Base-by-base conservation (phyloP, 2,329 filamentous ascomycete species). In the Dendrostoma leiphaemia region DNA sequence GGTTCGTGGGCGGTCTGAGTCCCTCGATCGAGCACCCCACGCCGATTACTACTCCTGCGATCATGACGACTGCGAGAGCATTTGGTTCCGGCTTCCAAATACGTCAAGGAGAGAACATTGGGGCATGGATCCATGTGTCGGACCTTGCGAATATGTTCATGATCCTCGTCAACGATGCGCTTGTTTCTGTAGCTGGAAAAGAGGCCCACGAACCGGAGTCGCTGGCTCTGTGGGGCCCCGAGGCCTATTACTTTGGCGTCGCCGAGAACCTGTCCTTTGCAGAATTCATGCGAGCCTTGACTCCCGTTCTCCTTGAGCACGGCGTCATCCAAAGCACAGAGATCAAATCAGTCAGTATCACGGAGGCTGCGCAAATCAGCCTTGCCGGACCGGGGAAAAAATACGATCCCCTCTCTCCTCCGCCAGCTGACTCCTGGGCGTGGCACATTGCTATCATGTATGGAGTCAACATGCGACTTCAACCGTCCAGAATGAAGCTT, bases 191-290 rank as follows among this genome's bases (percentile, higher is more conserved):
- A 3, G 45, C 54, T 3, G 51, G 54, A n/a, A 38, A 48, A 13
- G 57, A 57, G 9, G 19, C 54, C 53, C 3, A 40, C 37, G 40
- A 34, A 26, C 29, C 35, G 0, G 38, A 44, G 2, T 37, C 23
- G 23, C 29, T 49, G 12, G 49, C 56, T n/a, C 17, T 60, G 5
- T 61, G 59, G 59, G 59, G 59, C 12, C 57, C 43, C 6, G 54
- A 57, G 21, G 60, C 60, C 2, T 61, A 62, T 37, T 62, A 62
- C 49, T 62, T 62, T 23, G 53, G 40, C 24, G 41, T 41, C 1
- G 52, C 44, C n/a, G 56, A 57, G 35, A 49, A 59, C 31, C 35
- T 60, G 2, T 45, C 50, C 5, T 61, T 60, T 10, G 29, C 44
- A 12, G 47, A 60, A 5, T 58, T 57, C 17, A 58, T 58, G 53